Evolutionary conservation across 768 basidiomycete species (phyloP), one percentile per base, ranked within the genome.

Genomic region (Suillus placidus): DNA sequence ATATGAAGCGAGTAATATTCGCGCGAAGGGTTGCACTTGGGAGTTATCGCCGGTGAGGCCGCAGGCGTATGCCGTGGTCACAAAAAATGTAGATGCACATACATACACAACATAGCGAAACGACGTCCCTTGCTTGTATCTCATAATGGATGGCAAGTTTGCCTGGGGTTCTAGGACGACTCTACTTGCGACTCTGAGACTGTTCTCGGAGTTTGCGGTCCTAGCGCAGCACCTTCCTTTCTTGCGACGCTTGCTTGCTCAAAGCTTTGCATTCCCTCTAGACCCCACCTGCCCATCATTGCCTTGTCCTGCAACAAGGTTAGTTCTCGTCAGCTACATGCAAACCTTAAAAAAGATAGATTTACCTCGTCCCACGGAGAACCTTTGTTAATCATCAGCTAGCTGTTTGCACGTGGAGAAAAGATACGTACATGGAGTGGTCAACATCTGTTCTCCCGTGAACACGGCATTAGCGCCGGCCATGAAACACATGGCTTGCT

Each of bases 401-500:
- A 13, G 55, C 51, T 57, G 52, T 18, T 49, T 16, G 18, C 20
- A 34, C 60, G 64, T 18, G 62, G 6, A 62, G 14, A 56, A 51
- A 55, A 65, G 60, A 35, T 38, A 83, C 92, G 80, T 72, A 91
- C 95, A 97, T 55, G 96, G 95, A 16, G 97, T 99, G 14, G 97
- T 99, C 69, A 99, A 78, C 97, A 99, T 99, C 71, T 90, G 85
- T 74, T 98, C 97, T 51, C 96, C 97, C n/a, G 97, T 99, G 77
- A 99, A 99, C 67, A 99, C 90, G 26, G 97, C 97, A 73, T 99
- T 99, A 26, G 96, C 97, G 30, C 97, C 97, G 1, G 97, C 95
- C 92, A 99, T 92, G 80, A 99, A 99, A 74, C 94, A 95, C 91
- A 99, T 95, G 8, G 91, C 95, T 75, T 99, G 97, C 77, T 98